Evolutionary conservation across 139 green algal species (phyloP).

Genomic region (Micromonas pusilla): DNA sequence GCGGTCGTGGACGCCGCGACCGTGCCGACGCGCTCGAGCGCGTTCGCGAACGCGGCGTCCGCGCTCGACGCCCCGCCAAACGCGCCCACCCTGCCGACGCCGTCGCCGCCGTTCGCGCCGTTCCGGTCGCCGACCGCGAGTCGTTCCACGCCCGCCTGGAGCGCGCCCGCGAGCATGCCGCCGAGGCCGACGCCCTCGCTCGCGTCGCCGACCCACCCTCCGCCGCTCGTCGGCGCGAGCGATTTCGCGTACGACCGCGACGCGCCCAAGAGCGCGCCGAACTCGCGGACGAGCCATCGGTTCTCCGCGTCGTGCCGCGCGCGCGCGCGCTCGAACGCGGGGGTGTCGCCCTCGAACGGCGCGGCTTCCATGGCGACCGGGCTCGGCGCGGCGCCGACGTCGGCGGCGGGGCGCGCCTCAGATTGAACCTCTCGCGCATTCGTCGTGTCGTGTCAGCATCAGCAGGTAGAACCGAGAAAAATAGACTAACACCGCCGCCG

Average conservation of each 20-base stretch:
- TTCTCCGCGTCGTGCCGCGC: slow-evolving; percentile 8
- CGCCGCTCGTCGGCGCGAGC: slow-evolving; percentile 33
- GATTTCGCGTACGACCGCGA: slow-evolving; percentile 3
- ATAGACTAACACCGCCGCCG: too few species aligned
- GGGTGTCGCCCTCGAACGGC: slow-evolving; percentile 25
- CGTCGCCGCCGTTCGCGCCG: too few species aligned
- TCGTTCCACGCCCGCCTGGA: not conserved
- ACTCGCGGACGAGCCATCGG: not conserved
- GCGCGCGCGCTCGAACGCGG: slow-evolving; percentile 18
- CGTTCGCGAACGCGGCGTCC: not conserved
- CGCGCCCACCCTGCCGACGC: too few species aligned
- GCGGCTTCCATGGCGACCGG: slow-evolving; percentile 29
- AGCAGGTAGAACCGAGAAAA: too few species aligned
- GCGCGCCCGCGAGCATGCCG: not conserved
- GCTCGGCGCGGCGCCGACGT: too few species aligned
- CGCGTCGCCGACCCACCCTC: not conserved
- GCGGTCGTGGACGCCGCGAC: not conserved
- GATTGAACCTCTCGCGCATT: too few species aligned
- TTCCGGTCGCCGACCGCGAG: not conserved
- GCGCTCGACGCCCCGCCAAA: too few species aligned
- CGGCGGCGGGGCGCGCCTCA: too few species aligned
- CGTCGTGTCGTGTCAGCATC: too few species aligned
- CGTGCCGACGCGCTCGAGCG: not conserved
- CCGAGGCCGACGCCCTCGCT: not conserved
- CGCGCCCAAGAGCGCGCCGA: not conserved